Conservation (phyloP, 352 stramenopile species). For the Phytophthora agathidicida region DNA sequence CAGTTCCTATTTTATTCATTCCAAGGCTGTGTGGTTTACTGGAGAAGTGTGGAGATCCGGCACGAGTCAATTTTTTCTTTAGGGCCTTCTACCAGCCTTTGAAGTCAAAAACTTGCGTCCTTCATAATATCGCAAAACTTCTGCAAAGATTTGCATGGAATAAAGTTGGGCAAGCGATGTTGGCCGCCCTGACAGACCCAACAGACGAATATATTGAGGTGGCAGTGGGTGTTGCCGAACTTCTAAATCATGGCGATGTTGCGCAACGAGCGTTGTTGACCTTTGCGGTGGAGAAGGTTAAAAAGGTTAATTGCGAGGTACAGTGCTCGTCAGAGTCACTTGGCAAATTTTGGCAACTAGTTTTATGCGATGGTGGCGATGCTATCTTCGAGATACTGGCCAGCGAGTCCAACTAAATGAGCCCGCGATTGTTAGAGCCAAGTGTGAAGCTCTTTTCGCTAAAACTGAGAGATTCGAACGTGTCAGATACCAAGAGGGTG, state of each 20-base stretch:
- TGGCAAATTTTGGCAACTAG: slow-evolving; percentile 1
- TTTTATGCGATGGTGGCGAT: neutral
- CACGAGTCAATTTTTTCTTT: slow-evolving; percentile 21
- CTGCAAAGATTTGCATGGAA: slow-evolving; percentile 15
- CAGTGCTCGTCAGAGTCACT: neutral
- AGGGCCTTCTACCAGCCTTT: slow-evolving; percentile 4
- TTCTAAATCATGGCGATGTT: neutral
- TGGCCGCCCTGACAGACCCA: neutral
- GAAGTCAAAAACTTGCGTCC: no score
- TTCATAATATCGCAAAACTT: neutral
- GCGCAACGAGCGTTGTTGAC: slow-evolving; percentile 3
- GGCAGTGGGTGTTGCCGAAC: neutral
- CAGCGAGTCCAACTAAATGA: neutral
- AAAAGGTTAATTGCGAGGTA: neutral
- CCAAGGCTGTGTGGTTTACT: slow-evolving; percentile 3
- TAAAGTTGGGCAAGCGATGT: slow-evolving; percentile 4
- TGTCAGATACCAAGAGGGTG: neutral
- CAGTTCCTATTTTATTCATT: neutral
- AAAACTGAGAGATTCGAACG: neutral
- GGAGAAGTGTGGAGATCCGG: slow-evolving; percentile 2
- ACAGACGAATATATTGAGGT: neutral
- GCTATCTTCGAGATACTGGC: neutral
- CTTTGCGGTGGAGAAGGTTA: neutral
- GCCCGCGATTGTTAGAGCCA: neutral
- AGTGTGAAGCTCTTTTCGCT: neutral